Evolutionary conservation across 2,329 filamentous ascomycete genomes (phyloP).

Genomic region (Trichoderma sp.): DNA sequence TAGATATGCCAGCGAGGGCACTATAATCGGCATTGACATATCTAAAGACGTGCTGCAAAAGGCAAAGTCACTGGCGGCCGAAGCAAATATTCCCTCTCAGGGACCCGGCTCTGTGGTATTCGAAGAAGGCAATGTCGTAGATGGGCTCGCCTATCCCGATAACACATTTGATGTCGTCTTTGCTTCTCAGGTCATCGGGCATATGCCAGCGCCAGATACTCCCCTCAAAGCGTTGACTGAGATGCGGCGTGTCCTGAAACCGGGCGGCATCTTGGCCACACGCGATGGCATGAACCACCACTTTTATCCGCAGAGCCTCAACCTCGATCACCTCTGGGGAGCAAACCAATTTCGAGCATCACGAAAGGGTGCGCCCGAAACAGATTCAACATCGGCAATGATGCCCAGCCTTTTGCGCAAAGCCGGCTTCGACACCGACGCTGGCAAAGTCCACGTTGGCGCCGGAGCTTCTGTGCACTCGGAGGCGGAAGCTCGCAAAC

Average conservation of each 20-base stretch:
- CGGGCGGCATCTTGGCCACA: slow-evolving; percentile 17
- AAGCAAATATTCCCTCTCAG: not conserved
- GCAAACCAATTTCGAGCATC: slow-evolving; percentile 11
- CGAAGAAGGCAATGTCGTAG: slow-evolving; percentile 9
- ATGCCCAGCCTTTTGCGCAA: slow-evolving; percentile 8
- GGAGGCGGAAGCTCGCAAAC: not conserved
- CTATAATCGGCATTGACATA: slow-evolving; percentile 1
- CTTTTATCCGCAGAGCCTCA: slow-evolving; percentile 13
- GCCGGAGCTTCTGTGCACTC: not conserved
- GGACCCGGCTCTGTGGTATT: slow-evolving; percentile 9
- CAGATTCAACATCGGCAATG: slow-evolving; percentile 1
- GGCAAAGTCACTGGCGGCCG: slow-evolving; percentile 4
- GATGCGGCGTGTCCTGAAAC: slow-evolving; percentile 19
- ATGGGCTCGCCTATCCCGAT: slow-evolving; percentile 16
- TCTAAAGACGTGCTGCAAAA: slow-evolving; percentile 4
- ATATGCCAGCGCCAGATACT: slow-evolving; percentile 4
- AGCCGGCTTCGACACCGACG: slow-evolving; percentile 6
- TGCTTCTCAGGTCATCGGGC: slow-evolving; percentile 10
- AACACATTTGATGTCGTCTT: slow-evolving; percentile 13
- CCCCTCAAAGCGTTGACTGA: slow-evolving; percentile 8
- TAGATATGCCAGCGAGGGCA: slow-evolving; percentile 4
- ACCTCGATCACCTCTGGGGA: slow-evolving; percentile 12
- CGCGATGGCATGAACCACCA: slow-evolving; percentile 13
- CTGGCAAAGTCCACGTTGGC: slow-evolving; percentile 6
- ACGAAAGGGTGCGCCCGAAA: not conserved